A percentile compares a stretch with the other conserved stretches of the same genome.
phyloP scores from a whole-genome alignment of 345 rosid species.

The Arabidopsis arenosa region DNA sequence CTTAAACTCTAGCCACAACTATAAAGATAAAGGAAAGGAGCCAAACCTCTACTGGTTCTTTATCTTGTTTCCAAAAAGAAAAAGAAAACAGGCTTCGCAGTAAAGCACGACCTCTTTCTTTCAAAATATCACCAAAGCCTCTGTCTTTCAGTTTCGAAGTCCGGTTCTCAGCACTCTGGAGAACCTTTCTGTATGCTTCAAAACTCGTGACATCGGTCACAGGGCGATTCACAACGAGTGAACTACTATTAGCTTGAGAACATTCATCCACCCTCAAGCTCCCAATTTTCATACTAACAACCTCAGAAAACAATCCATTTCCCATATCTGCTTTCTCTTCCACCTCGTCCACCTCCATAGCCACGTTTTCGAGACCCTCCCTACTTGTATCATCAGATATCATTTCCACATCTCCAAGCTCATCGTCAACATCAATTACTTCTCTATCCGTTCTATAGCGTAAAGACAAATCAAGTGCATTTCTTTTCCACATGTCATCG shows the following conservation, averaged over 20 bases:
- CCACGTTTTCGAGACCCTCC: slow-evolving; percentile 33
- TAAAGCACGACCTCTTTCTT: slow-evolving; percentile 49
- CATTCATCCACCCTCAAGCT: slow-evolving; percentile 29
- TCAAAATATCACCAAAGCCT: slow-evolving; percentile 41
- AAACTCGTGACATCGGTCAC: slow-evolving; percentile 35
- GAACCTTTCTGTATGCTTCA: slow-evolving; percentile 43
- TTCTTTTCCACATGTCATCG: background rate
- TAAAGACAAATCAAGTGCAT: slow-evolving; percentile 7
- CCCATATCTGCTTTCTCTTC: slow-evolving; percentile 8
- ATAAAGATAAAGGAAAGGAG: background rate
- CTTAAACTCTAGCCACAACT: slow-evolving; percentile 20
- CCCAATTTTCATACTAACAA: slow-evolving; percentile 3
- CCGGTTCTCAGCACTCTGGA: slow-evolving; percentile 35
- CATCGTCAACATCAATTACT: slow-evolving; percentile 42
- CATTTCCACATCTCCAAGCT: slow-evolving; percentile 12
- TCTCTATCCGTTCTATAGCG: slow-evolving; percentile 21
- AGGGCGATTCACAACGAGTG: slow-evolving; percentile 13
- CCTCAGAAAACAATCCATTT: slow-evolving; percentile 21
- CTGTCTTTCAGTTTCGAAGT: slow-evolving; percentile 32
- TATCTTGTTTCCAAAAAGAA: slow-evolving; percentile 50
- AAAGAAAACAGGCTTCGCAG: slow-evolving; percentile 47
- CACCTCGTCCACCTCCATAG: slow-evolving; percentile 33
- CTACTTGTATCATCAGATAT: slow-evolving; percentile 31
- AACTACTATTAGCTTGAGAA: slow-evolving; percentile 27
- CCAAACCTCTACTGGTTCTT: slow-evolving; percentile 51